Evolutionary conservation across 805 yeast genomes (phyloP).

Genomic region (Groenewaldozyma salmanticensis): DNA sequence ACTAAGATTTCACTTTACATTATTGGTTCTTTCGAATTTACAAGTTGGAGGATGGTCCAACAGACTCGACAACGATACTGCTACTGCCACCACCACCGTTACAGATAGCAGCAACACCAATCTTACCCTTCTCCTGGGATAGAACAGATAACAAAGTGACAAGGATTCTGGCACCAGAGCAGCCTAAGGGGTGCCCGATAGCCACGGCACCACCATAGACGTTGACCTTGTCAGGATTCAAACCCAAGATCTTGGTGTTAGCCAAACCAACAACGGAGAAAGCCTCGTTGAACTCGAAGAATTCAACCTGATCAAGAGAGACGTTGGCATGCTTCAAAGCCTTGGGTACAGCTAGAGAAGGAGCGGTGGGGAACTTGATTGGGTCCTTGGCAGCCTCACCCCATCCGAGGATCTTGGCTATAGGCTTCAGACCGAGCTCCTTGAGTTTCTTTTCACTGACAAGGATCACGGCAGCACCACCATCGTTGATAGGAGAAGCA

Average conservation of each 20-base stretch:
- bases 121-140: slow-evolving; percentile 72
- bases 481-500: slow-evolving; percentile 94
- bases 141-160: slow-evolving; percentile 78
- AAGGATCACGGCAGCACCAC: slow-evolving; percentile 90
- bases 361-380: slow-evolving; percentile 91
- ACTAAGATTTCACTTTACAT: too few relatives aligned
- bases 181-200: slow-evolving; percentile 88
- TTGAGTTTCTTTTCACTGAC: slow-evolving; percentile 77
- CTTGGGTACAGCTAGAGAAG: slow-evolving; percentile 90
- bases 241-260: slow-evolving; percentile 58
- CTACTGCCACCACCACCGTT: slow-evolving; percentile 99
- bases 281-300: slow-evolving; percentile 94
- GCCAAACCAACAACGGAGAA: slow-evolving; percentile 95
- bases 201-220: slow-evolving; percentile 97
- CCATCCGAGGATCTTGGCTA: slow-evolving; percentile 87
- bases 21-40: too few relatives aligned
- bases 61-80: slow-evolving; percentile 74
- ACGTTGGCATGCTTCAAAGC: slow-evolving; percentile 83
- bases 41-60: too few relatives aligned
- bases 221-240: slow-evolving; percentile 63
- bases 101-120: slow-evolving; percentile 94
- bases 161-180: slow-evolving; percentile 89
- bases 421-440: slow-evolving; percentile 79
- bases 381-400: slow-evolving; percentile 98
- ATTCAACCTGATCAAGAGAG: slow-evolving; percentile 61